These are phyloP conservation scores for Ettlia oleoabundans DNA, from an alignment of 139 green algal genomes.

Conservation along the genomic window DNA sequence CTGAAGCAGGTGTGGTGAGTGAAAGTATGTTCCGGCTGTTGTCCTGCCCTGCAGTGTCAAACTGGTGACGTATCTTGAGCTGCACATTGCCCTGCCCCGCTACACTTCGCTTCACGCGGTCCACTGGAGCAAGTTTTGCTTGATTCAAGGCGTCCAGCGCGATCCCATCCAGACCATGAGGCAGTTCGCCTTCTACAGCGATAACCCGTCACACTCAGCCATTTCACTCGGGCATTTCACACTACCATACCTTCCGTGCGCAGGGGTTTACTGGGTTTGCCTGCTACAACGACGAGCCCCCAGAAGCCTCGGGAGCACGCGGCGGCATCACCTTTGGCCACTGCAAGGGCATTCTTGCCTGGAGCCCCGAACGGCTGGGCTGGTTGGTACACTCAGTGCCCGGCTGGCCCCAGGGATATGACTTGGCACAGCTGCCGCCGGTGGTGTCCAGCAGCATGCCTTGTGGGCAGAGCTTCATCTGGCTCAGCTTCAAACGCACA, in stretches of 20 bases:
- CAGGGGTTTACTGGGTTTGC: slow-evolving; percentile 9
- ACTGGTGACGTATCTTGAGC: no score
- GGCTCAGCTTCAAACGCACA: neutral
- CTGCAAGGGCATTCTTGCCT: slow-evolving; percentile 13
- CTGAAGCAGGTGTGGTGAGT: neutral
- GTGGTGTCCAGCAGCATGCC: neutral
- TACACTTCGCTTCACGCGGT: no score
- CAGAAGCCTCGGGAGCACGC: neutral
- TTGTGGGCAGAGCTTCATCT: slow-evolving; percentile 24
- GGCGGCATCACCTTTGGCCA: slow-evolving; percentile 9
- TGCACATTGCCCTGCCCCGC: no score
- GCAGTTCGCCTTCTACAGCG: no score
- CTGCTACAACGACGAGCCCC: slow-evolving; percentile 18
- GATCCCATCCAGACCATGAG: no score
- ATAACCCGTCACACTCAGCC: no score
- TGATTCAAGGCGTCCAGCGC: no score
- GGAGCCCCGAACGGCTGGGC: neutral
- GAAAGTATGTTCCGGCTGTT: neutral
- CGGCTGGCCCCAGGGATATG: neutral
- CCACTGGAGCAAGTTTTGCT: no score
- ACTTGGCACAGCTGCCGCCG: neutral
- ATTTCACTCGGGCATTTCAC: no score
- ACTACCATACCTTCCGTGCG: no score
- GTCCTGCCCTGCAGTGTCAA: no score
- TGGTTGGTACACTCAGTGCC: slow-evolving; percentile 22